Evolutionary conservation across 2,329 filamentous ascomycete genomes (phyloP), one percentile per base, ranked within the genome.

Genomic region (Trichoderma sp.): DNA sequence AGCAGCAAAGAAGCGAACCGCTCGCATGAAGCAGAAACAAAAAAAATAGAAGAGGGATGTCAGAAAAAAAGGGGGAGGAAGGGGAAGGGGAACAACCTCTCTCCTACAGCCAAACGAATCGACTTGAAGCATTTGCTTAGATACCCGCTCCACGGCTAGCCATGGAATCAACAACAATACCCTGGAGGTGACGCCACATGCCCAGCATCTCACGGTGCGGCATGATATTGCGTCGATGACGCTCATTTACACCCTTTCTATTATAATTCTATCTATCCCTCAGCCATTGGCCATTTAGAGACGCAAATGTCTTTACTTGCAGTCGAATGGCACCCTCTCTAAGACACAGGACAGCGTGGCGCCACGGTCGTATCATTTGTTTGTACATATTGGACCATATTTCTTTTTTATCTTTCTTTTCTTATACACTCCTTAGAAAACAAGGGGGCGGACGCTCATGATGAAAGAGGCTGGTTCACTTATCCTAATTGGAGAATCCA

Each of bases 341-440:
- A 24, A 24, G 47, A 34, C 26, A 68, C 61, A 56, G 73, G 61
- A 73, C 68, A 75, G 73, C 73, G 73, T 36, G 74, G 74, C 73
- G 74, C 72, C 73, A 73, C 72, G 73, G 74, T 71, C 53, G n/a
- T 67, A 70, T 18, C 36, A 39, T 71, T 56, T 65, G 26, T 70
- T 62, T 70, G 67, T 70, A 53, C 21, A 62, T 70, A 62, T 53
- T 67, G 47, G 21, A 58, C 57, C 24, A 32, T 62, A 30, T 39
- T 56, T 39, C 36, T 24, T 30, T 47, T 28, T 60, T 11, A 26
- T 69, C 7, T 36, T 32, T n/a, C 28, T 28, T 18, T 70, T 34
- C 60, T 51, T 53, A 21, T 61, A 32, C 14, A 24, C 26, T 62
- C 15, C 51, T 58, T 39, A 43, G n/a, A 62, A 30, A 26, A 28